Evolutionary conservation across 768 basidiomycete genomes (phyloP).

Genomic region (Mycena rosella): DNA sequence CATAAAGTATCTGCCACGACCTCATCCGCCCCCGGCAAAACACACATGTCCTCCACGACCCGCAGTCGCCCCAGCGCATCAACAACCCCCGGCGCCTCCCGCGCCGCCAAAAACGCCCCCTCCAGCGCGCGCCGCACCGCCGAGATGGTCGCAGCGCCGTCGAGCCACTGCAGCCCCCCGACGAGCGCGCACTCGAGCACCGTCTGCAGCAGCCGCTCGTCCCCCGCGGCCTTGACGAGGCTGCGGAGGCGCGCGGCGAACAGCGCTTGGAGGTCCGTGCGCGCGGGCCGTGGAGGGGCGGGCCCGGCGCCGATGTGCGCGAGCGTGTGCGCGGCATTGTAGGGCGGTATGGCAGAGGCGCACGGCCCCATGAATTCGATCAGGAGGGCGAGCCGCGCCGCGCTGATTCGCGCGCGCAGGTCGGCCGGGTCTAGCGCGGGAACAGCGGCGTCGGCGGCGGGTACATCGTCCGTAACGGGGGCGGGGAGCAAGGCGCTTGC

Average conservation of each 20-base stretch:
- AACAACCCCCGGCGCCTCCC: background rate
- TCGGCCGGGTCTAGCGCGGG: background rate
- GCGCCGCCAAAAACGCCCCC: background rate
- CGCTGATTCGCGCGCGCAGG: conserved; percentile 5
- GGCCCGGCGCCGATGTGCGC: conserved; percentile 5
- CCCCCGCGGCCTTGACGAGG: conserved; percentile 4
- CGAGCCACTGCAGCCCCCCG: conserved; percentile 12
- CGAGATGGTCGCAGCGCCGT: background rate
- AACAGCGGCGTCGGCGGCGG: no score
- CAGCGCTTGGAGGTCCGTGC: background rate
- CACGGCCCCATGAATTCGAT: conserved; percentile 15
- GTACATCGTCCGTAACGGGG: no score
- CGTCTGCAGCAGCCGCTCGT: conserved; percentile 6
- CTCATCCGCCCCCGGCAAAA: no score
- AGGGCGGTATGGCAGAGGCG: background rate
- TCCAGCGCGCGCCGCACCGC: background rate
- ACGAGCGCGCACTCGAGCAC: conserved; percentile 18
- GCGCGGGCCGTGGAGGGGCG: background rate
- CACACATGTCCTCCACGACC: background rate
- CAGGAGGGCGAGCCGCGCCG: conserved; percentile 3
- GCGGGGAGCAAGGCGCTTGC: background rate
- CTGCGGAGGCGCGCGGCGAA: background rate
- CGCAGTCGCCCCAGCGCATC: conserved; percentile 1
- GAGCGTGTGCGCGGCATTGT: conserved; percentile 11
- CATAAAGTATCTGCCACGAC: no score